These are phyloP conservation scores for Coniella lustricola DNA, from an alignment of 2,329 filamentous ascomycete species.

Conservation along the genomic window DNA sequence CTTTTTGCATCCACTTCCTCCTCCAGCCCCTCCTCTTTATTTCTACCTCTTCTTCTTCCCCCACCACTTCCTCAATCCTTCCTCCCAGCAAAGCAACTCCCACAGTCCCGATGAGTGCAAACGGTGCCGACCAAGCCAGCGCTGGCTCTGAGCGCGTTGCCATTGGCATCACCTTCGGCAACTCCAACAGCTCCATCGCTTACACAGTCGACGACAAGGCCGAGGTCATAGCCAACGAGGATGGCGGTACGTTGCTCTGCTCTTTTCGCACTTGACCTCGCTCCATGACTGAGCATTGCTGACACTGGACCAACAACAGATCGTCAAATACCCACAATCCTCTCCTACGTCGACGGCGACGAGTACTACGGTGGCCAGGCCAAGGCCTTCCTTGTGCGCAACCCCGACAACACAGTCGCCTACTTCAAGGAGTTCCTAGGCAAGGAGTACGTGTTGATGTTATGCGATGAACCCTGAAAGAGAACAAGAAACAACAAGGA, in stretches of 20 bases:
- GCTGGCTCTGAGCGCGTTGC: conserved; percentile 57
- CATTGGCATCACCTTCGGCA: conserved; percentile 97
- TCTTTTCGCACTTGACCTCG: not conserved
- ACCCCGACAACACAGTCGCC: conserved; percentile 85
- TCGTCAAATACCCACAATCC: conserved; percentile 88
- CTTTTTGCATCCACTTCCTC: not conserved
- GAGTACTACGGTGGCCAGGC: conserved; percentile 96
- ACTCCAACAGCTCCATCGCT: conserved; percentile 96
- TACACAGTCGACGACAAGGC: conserved; percentile 89
- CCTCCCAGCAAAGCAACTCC: not conserved
- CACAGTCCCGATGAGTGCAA: conserved; percentile 37
- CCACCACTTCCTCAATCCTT: too few relatives aligned
- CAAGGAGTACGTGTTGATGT: conserved; percentile 61
- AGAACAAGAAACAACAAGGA: too few relatives aligned
- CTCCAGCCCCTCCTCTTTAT: not conserved
- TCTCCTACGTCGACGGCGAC: conserved; percentile 93
- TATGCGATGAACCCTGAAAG: too few relatives aligned
- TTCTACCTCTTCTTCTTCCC: conserved; percentile 1
- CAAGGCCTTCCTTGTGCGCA: conserved; percentile 87
- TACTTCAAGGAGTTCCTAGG: conserved; percentile 96
- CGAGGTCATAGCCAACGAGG: conserved; percentile 97
- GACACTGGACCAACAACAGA: conserved; percentile 48
- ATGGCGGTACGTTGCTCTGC: conserved; percentile 62
- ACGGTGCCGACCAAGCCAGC: conserved; percentile 34
- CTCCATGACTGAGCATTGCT: not conserved